phyloP scores from a whole-genome alignment of 2,329 filamentous ascomycete species.

The Fusarium albidum region DNA sequence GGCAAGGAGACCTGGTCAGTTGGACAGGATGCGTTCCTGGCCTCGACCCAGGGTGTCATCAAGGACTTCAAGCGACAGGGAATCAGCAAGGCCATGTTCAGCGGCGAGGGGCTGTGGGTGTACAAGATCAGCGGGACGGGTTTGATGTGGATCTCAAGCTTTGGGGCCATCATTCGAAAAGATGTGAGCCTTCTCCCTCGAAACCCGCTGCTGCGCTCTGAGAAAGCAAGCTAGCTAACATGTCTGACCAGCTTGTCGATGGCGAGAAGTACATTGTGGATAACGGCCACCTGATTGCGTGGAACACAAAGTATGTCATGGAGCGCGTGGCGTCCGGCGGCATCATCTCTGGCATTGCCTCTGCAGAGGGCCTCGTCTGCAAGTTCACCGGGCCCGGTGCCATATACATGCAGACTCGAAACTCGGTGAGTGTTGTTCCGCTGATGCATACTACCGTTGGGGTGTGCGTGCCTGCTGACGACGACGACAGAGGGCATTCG shows the following conservation, averaged over 20 bases:
- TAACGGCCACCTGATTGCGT: conserved; percentile 92
- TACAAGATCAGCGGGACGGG: conserved; percentile 86
- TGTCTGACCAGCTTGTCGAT: conserved; percentile 56
- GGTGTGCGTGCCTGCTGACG: conserved; percentile 9
- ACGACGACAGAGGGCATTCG: conserved; percentile 56
- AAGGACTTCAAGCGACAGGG: conserved; percentile 89
- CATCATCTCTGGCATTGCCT: conserved; percentile 84
- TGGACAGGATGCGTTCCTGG: conserved; percentile 86
- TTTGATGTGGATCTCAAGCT: conserved; percentile 88
- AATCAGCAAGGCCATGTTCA: conserved; percentile 90
- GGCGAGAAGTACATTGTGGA: conserved; percentile 92
- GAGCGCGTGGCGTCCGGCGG: conserved; percentile 91
- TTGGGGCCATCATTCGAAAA: conserved; percentile 94
- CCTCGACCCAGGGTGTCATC: conserved; percentile 84
- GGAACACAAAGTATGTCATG: conserved; percentile 94
- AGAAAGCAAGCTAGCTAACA: conserved; percentile 11
- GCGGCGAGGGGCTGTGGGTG: conserved; percentile 89
- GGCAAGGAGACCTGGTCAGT: conserved; percentile 83
- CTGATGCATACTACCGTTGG: too few species aligned
- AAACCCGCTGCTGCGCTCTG: too few species aligned
- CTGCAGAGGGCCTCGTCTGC: conserved; percentile 90
- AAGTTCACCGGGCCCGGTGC: conserved; percentile 93
- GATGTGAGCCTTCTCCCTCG: conserved; percentile 69
- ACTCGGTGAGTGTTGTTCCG: conserved; percentile 63
- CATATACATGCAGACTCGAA: conserved; percentile 91